These are phyloP conservation scores for Hypoxylon perforatum DNA, from an alignment of 495 filamentous ascomycete species.

Conservation along the genomic window DNA sequence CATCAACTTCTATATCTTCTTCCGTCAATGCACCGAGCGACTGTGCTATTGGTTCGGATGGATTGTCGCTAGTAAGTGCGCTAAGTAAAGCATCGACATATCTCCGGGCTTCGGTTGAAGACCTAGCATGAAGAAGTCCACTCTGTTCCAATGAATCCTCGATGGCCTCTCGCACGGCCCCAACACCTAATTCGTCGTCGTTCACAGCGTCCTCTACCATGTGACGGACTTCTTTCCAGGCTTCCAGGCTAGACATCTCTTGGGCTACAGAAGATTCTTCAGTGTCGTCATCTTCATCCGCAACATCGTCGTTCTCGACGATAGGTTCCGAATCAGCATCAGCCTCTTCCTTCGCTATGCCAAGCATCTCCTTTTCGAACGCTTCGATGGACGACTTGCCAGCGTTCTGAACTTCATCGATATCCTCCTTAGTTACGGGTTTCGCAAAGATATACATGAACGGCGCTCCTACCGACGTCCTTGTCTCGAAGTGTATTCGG, in stretches of 20 bases:
- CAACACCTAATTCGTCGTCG: slow-evolving; percentile 62
- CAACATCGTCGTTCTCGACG: slow-evolving; percentile 33
- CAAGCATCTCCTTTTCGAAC: slow-evolving; percentile 73
- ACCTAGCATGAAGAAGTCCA: slow-evolving; percentile 51
- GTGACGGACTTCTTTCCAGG: slow-evolving; percentile 65
- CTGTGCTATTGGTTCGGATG: slow-evolving; percentile 27
- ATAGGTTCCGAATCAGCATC: slow-evolving; percentile 30
- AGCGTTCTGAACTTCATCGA: slow-evolving; percentile 76
- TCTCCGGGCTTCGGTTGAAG: slow-evolving; percentile 47
- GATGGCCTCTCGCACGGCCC: slow-evolving; percentile 54
- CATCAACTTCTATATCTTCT: slow-evolving; percentile 29
- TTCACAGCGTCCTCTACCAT: slow-evolving; percentile 66
- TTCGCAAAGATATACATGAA: slow-evolving; percentile 93
- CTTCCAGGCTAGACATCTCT: slow-evolving; percentile 38
- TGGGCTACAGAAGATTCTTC: slow-evolving; percentile 38
- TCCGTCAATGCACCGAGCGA: slow-evolving; percentile 28
- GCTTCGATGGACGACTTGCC: slow-evolving; percentile 70
- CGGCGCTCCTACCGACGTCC: slow-evolving; percentile 60
- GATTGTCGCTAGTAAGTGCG: slow-evolving; percentile 46
- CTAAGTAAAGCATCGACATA: slow-evolving; percentile 55
- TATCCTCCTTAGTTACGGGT: slow-evolving; percentile 77
- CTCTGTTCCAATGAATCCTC: slow-evolving; percentile 57
- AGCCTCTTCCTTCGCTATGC: slow-evolving; percentile 49
- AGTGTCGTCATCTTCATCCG: slow-evolving; percentile 36
- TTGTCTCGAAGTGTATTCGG: slow-evolving; percentile 87